These are phyloP conservation scores for Myochromella boudieri DNA, from an alignment of 768 basidiomycete genomes.

Conservation along the genomic window DNA sequence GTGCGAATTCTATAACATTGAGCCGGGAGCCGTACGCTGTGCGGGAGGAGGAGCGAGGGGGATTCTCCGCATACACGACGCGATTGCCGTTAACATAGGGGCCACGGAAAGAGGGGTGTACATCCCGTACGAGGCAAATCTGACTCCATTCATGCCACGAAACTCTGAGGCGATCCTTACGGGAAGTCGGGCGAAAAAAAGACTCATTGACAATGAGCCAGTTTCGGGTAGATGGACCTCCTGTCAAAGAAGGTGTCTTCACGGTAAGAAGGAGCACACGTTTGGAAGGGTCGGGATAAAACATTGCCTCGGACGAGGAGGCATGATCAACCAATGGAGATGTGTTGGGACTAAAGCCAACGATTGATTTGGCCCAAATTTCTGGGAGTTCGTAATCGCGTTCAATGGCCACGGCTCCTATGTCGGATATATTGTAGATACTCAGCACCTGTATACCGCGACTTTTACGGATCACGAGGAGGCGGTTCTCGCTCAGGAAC, in stretches of 20 bases:
- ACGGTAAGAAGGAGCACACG: constrained; percentile 51
- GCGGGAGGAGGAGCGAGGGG: constrained; percentile 17
- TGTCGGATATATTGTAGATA: constrained; percentile 46
- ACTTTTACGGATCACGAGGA: constrained; percentile 41
- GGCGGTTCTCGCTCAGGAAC: constrained; percentile 42
- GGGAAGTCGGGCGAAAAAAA: constrained; percentile 44
- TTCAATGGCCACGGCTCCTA: constrained; percentile 38
- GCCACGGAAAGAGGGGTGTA: constrained; percentile 32
- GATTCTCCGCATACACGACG: constrained; percentile 44
- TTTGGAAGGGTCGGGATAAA: constrained; percentile 53
- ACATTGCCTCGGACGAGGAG: constrained; percentile 45
- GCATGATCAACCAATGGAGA: constrained; percentile 36
- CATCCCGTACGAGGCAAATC: constrained; percentile 45
- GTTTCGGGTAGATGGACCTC: constrained; percentile 31
- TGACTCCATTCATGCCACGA: constrained; percentile 60
- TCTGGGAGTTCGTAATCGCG: constrained; percentile 60
- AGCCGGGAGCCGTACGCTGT: constrained; percentile 26
- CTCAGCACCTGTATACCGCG: constrained; percentile 37
- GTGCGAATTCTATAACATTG: constrained; percentile 44
- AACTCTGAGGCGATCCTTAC: constrained; percentile 42
- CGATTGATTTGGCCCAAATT: constrained; percentile 44
- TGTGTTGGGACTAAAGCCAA: constrained; percentile 50
- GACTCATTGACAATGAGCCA: constrained; percentile 58
- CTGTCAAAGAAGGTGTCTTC: constrained; percentile 34
- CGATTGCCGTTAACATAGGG: constrained; percentile 48